A percentile compares a stretch with the other conserved stretches of the same genome.
Evolutionary conservation across 140 eudicot genomes (phyloP).

Genomic region (Cichorium intybus): DNA sequence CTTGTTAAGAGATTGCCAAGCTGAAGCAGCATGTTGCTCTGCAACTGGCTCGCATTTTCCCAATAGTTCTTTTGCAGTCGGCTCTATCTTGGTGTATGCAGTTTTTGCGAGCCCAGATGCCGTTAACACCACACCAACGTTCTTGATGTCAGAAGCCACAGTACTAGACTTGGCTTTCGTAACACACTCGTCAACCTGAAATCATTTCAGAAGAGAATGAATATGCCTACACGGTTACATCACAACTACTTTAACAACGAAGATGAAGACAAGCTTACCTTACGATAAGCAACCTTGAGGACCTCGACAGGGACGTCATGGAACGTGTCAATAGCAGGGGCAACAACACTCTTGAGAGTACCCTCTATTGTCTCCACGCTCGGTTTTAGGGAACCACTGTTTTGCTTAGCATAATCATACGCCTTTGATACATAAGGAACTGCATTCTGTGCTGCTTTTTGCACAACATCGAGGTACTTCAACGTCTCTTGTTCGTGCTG

Average conservation of each 20-base stretch:
- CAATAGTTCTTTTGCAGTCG: conserved; percentile 61
- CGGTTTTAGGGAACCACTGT: conserved; percentile 80
- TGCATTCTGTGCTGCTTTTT: conserved; percentile 48
- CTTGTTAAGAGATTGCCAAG: conserved; percentile 72
- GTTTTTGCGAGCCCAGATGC: conserved; percentile 72
- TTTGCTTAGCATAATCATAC: conserved; percentile 71
- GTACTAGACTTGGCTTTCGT: conserved; percentile 43
- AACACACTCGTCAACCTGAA: conserved; percentile 77
- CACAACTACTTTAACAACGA: background rate
- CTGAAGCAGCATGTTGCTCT: conserved; percentile 72
- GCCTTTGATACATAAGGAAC: conserved; percentile 40
- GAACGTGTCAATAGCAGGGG: conserved; percentile 68
- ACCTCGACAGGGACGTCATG: conserved; percentile 59
- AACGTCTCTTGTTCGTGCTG: conserved; percentile 46
- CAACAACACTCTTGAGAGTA: conserved; percentile 66
- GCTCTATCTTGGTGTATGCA: conserved; percentile 60
- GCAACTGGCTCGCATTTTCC: conserved; percentile 86
- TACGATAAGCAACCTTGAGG: conserved; percentile 76
- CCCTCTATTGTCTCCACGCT: conserved; percentile 71
- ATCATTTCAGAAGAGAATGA: background rate
- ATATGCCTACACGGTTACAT: no score
- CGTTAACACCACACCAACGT: conserved; percentile 51
- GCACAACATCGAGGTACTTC: conserved; percentile 69
- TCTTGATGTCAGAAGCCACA: conserved; percentile 52
- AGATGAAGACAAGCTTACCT: conserved; percentile 36